phyloP scores from a whole-genome alignment of 306 rosid genomes.

The Quercus berberidifolia region DNA sequence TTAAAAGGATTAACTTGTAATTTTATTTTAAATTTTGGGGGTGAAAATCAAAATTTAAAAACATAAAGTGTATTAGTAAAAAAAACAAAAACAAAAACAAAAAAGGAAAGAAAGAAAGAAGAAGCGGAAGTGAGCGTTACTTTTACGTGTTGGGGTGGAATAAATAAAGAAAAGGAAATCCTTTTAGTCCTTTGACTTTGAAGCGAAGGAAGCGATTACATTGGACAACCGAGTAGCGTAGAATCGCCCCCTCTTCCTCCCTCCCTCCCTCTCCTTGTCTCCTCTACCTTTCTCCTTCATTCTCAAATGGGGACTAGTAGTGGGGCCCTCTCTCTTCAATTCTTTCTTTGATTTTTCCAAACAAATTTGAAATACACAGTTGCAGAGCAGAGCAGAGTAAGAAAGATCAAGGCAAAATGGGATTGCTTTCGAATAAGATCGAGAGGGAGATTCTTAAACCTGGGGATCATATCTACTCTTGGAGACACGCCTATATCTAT shows the following conservation, averaged over 20 bases:
- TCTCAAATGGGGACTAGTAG: too few relatives aligned
- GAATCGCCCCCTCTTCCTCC: background rate
- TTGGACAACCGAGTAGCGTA: background rate
- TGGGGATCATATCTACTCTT: slow-evolving; percentile 81
- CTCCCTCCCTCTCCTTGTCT: background rate
- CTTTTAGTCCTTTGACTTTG: background rate
- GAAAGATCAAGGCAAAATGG: slow-evolving; percentile 34
- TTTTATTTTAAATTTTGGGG: too few relatives aligned
- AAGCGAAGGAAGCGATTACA: slow-evolving; percentile 6
- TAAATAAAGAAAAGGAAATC: too few relatives aligned
- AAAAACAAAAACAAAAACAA: too few relatives aligned
- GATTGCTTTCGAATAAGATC: slow-evolving; percentile 59
- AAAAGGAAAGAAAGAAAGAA: too few relatives aligned
- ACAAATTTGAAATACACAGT: background rate
- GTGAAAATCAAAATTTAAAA: too few relatives aligned
- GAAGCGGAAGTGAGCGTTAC: too few relatives aligned
- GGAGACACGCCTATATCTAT: slow-evolving; percentile 63
- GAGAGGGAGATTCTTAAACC: slow-evolving; percentile 39
- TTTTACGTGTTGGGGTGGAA: too few relatives aligned
- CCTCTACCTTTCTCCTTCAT: too few relatives aligned
- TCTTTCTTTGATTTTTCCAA: background rate
- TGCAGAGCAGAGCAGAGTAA: background rate
- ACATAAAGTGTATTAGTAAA: too few relatives aligned
- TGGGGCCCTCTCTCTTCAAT: too few relatives aligned
- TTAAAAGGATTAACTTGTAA: too few relatives aligned